Percentiles rank a stretch among this genome's conserved stretches.
These are phyloP conservation scores for Aspergillus puulaauensis DNA, from an alignment of 2,329 filamentous ascomycete genomes.

Conservation along the genomic window DNA sequence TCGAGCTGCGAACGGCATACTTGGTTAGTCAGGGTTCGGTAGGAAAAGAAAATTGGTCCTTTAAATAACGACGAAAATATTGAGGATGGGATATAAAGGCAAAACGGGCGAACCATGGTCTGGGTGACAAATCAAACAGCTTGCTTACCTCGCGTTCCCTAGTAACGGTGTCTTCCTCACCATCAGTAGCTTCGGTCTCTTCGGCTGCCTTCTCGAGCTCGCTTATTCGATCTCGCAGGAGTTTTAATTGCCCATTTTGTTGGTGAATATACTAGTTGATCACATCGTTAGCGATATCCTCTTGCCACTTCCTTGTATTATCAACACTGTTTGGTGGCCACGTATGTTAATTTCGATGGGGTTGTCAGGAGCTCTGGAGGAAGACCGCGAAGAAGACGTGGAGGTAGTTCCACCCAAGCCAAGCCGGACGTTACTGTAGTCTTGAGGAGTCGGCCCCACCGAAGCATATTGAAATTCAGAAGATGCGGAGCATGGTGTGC, in stretches of 20 bases:
- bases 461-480: neutral
- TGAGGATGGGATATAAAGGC: neutral
- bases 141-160: constrained; percentile 42
- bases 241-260: constrained; percentile 44
- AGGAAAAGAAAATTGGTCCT: neutral
- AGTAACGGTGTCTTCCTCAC: constrained; percentile 34
- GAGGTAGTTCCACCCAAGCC: neutral
- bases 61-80: neutral
- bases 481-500: neutral
- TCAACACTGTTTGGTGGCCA: neutral
- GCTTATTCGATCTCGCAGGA: constrained; percentile 41
- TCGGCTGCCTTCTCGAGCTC: constrained; percentile 37
- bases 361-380: neutral
- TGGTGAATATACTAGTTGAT: constrained; percentile 41
- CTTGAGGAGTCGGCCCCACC: neutral
- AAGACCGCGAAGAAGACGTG: neutral
- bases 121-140: neutral
- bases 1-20: constrained; percentile 32
- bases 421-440: neutral
- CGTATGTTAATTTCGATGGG: neutral
- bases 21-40: constrained; percentile 10
- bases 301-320: neutral
- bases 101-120: neutral
- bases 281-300: constrained; percentile 14
- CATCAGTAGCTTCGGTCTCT: constrained; percentile 34